These are phyloP conservation scores for Wickerhamiella pararugosa DNA, from an alignment of 1,139 yeast genomes.

Conservation along the genomic window DNA sequence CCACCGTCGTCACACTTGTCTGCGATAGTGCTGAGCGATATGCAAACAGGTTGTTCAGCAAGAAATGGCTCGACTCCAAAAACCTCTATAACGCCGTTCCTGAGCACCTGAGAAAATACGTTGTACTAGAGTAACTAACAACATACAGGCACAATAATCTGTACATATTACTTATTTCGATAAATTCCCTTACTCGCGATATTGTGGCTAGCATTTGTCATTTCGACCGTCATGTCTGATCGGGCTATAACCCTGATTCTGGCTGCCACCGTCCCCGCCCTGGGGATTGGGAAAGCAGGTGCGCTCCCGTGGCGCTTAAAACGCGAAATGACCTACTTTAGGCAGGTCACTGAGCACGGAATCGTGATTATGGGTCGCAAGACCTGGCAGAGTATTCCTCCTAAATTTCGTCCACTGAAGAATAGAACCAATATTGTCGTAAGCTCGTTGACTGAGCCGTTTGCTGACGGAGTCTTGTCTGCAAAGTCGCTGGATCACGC, in stretches of 20 bases:
- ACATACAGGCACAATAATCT: neutral
- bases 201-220: neutral
- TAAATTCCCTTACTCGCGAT: neutral
- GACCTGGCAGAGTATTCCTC: conserved; percentile 92
- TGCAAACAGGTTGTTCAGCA: conserved; percentile 63
- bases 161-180: too few relatives aligned
- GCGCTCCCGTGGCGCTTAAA: conserved; percentile 76
- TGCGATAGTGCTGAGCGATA: conserved; percentile 87
- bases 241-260: conserved; percentile 36
- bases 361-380: conserved; percentile 94
- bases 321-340: conserved; percentile 76
- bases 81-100: conserved; percentile 54
- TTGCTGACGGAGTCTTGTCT: conserved; percentile 26
- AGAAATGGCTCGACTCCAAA: conserved; percentile 61
- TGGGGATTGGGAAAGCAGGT: conserved; percentile 79
- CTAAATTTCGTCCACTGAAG: conserved; percentile 67
- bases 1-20: conserved; percentile 70
- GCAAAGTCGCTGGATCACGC: conserved; percentile 37
- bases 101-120: conserved; percentile 53
- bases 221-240: neutral
- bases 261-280: conserved; percentile 66
- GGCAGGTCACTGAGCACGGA: conserved; percentile 53
- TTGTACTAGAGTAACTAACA: conserved; percentile 25
- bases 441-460: conserved; percentile 32
- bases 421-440: conserved; percentile 62